phyloP scores from a whole-genome alignment of 164 flowering plant genomes.

The Chimonanthus salicifolius region DNA sequence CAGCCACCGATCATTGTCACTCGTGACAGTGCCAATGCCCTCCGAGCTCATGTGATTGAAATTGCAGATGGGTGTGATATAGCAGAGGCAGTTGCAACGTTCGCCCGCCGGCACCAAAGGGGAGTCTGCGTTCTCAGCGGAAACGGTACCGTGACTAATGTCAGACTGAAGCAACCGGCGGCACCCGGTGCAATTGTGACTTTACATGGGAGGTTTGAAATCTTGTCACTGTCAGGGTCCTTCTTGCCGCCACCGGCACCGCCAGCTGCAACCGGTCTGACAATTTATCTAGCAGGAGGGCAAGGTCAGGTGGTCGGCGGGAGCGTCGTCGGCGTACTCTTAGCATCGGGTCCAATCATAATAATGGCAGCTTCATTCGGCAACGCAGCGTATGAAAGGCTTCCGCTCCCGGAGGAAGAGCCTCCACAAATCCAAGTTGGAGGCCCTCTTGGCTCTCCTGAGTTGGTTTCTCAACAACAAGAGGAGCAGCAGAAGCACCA shows the following conservation, averaged over 20 bases:
- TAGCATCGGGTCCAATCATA: constrained; percentile 80
- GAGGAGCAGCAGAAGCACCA: constrained; percentile 39
- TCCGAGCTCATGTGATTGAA: constrained; percentile 84
- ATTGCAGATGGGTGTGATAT: constrained; percentile 67
- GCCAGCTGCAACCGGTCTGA: constrained; percentile 70
- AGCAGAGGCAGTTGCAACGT: constrained; percentile 56
- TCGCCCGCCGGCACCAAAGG: constrained; percentile 66
- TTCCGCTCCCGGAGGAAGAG: constrained; percentile 66
- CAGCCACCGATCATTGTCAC: constrained; percentile 69
- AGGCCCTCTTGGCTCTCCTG: constrained; percentile 36
- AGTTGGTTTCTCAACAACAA: constrained; percentile 18
- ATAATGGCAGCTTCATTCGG: constrained; percentile 92
- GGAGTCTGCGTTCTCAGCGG: constrained; percentile 82
- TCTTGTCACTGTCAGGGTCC: constrained; percentile 74
- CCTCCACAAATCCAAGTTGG: constrained; percentile 24
- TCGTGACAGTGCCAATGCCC: constrained; percentile 49
- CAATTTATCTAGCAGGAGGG: constrained; percentile 77
- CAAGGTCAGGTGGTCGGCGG: constrained; percentile 26
- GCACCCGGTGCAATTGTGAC: constrained; percentile 60
- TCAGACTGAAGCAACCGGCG: constrained; percentile 68
- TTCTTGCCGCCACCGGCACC: constrained; percentile 93
- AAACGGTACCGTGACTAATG: constrained; percentile 70
- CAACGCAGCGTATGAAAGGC: constrained; percentile 84
- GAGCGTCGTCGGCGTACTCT: constrained; percentile 63
- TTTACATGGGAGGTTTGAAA: constrained; percentile 81